A percentile compares a stretch with the other conserved stretches of the same genome.
These are phyloP conservation scores for Panicum miliaceum DNA, from an alignment of 176 grass and related monocot genomes.

Conservation along the genomic window DNA sequence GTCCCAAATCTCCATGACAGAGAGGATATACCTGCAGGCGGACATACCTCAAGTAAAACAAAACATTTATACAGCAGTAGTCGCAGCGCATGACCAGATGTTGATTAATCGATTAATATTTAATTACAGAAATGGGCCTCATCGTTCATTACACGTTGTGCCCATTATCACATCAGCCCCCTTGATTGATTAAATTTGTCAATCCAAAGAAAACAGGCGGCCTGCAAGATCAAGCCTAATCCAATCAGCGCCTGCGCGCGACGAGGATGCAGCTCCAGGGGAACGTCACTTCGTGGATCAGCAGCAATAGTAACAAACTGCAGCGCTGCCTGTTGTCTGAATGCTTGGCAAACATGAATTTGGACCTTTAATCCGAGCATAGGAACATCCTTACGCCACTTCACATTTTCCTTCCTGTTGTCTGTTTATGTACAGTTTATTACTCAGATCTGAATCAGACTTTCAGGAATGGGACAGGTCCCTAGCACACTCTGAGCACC, in stretches of 20 bases:
- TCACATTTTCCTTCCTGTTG: neutral
- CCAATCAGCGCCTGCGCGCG: neutral
- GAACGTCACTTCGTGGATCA: neutral
- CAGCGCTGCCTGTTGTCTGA: neutral
- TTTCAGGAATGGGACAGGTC: neutral
- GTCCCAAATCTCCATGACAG: constrained; percentile 9
- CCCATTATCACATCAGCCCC: constrained; percentile 19
- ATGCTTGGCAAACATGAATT: neutral
- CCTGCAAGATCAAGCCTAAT: neutral
- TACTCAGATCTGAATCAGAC: neutral
- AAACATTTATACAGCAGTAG: neutral
- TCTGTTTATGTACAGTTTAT: neutral
- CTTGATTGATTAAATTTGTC: neutral
- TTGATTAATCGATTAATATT: neutral
- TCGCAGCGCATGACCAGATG: neutral
- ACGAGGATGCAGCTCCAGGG: neutral
- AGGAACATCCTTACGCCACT: neutral
- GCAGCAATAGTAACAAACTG: neutral
- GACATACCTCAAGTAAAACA: constrained; percentile 13
- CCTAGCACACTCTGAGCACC: neutral
- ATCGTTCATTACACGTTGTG: neutral
- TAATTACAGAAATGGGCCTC: neutral
- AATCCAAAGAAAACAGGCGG: neutral
- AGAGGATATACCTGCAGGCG: neutral
- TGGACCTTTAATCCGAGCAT: neutral